Base-by-base conservation (phyloP, 805 yeast species). In the Zygoascus tannicola region DNA sequence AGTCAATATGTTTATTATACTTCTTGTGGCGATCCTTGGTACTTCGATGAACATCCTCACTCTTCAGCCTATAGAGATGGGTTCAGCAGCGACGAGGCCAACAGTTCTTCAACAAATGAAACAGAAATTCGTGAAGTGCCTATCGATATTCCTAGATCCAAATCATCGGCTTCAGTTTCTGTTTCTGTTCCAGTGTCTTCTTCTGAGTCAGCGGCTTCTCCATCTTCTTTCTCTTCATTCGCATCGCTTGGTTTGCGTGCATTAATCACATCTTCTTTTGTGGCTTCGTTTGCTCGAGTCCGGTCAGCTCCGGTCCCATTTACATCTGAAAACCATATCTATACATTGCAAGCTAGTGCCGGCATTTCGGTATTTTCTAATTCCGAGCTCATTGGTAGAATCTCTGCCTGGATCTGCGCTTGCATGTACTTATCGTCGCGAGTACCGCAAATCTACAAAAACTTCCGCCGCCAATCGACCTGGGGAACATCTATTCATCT, bases 401-500 rank as follows among this genome's bases (percentile, higher is more conserved):
- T 64, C 0, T 59, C 83, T 35, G 87, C 97, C 0, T 88, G 95
- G 94, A 53, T 71, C 2, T 85, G 95, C 50, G 84, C 94, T 0
- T 53, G 63, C 4, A 76, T 85, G 43, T 88, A 90, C 57, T 72
- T 86, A 37, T 67, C 78, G 8, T 83, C 95, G 2, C 71, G 97
- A 49, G 60, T 86, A 38, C 97, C 97, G 1, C 97, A 88, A 58
- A 66, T 88, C 41, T 65, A 73, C 57, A 86, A 83, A 59, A 88
- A 88, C 63, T 80, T 76, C 58, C 54, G 66, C 42, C 69, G 95
- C 33, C 83, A 84, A 58, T 84, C 95, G 1, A 92, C 94, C 0
- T 80, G 81, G 28, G 97, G 96, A 2, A 69, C 87, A 2, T 83
- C 96, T 1, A 85, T 94, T 19, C 62, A 83, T 37, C 67, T 87